Base-by-base conservation (phyloP, 164 flowering plant genomes). In the Nymphaea thermarum region DNA sequence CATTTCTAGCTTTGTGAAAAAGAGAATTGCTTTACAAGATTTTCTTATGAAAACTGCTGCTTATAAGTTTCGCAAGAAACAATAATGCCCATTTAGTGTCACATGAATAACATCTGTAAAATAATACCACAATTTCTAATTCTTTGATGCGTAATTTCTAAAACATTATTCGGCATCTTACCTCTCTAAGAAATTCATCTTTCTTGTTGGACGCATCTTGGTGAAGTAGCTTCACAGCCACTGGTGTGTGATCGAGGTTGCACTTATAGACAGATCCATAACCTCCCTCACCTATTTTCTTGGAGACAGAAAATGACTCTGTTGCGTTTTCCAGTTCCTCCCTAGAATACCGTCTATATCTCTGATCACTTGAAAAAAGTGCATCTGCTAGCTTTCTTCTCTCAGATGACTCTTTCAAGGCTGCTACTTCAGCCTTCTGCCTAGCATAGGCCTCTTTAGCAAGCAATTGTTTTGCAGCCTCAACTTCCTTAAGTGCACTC, bases 161-260 rank as follows among this genome's bases (percentile, higher is more conserved):
- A 51, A 51, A 43, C 43, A 63, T 42, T 36, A 15, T 64, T 42
- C 5, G 41, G 10, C 8, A 43, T n/a, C 10, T 15, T 79, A 90
- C 98, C 96, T 91, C 98, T 80, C 63, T 91, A 62, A 93, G 79
- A 75, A 90, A 90, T 72, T 90, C 96, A 57, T 86, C 82, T 77
- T 76, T 86, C 79, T 77, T 86, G 43, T 79, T 75, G 62, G 77
- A 72, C 69, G 84, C 76, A 71, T 84, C 88, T 14, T 80, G 70
- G 18, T 62, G 83, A 63, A 93, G 82, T 79, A 87, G 90, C 81
- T 93, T 93, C 47, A 91, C 76, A 65, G 98, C 97, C 4, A 89
- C 97, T n/a, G 83, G 87, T 17, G 91, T 91, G 72, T 82, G 86
- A 80, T 93, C 86, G 65, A 91, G 83, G 65, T 7, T 81, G 77